Evolutionary conservation across 139 green algal species (phyloP), one percentile per base, ranked within the genome.

Genomic region (Microglena sp.): DNA sequence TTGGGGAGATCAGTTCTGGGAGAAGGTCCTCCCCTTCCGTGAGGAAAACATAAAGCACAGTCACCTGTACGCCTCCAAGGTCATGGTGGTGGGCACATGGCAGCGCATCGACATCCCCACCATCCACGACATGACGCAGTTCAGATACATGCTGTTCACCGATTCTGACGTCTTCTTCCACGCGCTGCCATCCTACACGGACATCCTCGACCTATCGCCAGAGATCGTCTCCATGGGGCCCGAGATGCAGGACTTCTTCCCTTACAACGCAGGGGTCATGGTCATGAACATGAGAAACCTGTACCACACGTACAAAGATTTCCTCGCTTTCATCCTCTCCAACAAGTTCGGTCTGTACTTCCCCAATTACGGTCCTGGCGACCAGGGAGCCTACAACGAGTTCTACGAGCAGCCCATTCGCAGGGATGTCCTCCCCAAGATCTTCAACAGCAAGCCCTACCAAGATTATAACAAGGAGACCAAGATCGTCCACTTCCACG

Each of bases 361-460:
- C 28, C 27, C 27, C 4, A 7, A 26, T 35, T 72, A 64, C 26
- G 72, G 72, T 0, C 72, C 72, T 2, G 67, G 33, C 4, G 72
- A 79, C 50, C 60, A 68, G 57, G 64, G 55, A 29, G 22, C 31
- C 28, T 27, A 68, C 15, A 71, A 73, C 44, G 34, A 71, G 62
- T 72, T 69, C 24, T 53, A 71, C 29, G 44, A 55, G 61, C 1
- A 33, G 2, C 53, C 33, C 1, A 21, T 73, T 31, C 18, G 45
- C 31, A 18, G 35, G 40, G 5, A 56, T 30, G n/a, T 32, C 30
- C 64, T 77, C 58, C 24, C 2, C 18, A 60, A 70, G 33, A 5
- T 18, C 40, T 78, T 74, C 61, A 78, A 78, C 45, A n/a, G 66
- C 45, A 78, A 78, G 67, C 45, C 57, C 33, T 78, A 78, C 62